Evolutionary conservation across 345 rosid species (phyloP).

Genomic region (Raphanus raphanistrum): DNA sequence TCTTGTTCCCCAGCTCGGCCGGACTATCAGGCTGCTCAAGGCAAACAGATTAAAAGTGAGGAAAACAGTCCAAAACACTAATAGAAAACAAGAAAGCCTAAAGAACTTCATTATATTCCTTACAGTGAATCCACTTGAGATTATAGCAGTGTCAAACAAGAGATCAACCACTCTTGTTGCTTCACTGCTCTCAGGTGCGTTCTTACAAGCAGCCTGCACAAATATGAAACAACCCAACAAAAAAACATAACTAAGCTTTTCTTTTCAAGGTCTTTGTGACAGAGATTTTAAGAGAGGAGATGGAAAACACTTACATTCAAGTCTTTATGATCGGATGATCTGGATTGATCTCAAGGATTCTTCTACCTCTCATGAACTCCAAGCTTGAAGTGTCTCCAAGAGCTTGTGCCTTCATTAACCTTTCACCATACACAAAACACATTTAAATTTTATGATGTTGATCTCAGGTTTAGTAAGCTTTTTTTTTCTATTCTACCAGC

Average conservation of each 20-base stretch:
- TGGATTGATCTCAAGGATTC: slow-evolving; percentile 90
- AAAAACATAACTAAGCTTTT: background rate
- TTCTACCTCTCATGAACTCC: slow-evolving; percentile 98
- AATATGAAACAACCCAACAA: background rate
- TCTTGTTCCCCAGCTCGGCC: slow-evolving; percentile 89
- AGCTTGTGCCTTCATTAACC: slow-evolving; percentile 99
- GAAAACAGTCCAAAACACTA: background rate
- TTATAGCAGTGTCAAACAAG: slow-evolving; percentile 84
- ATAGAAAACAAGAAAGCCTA: background rate
- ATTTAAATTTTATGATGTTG: background rate
- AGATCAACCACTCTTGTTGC: slow-evolving; percentile 93
- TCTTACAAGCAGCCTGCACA: slow-evolving; percentile 91
- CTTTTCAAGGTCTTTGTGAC: background rate
- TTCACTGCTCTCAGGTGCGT: slow-evolving; percentile 74
- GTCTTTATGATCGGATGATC: slow-evolving; percentile 89
- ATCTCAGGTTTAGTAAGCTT: background rate
- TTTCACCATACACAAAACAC: slow-evolving; percentile 46
- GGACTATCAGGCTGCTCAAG: slow-evolving; percentile 90
- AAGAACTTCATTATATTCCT: slow-evolving; percentile 26
- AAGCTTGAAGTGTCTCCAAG: slow-evolving; percentile 93
- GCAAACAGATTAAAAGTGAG: slow-evolving; percentile 12
- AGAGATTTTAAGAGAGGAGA: background rate
- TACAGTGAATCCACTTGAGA: slow-evolving; percentile 96
- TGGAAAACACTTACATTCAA: slow-evolving; percentile 53
- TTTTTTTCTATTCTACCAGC: background rate